These are phyloP conservation scores for Iris pallida DNA, from an alignment of 116 monocot species.

Conservation along the genomic window DNA sequence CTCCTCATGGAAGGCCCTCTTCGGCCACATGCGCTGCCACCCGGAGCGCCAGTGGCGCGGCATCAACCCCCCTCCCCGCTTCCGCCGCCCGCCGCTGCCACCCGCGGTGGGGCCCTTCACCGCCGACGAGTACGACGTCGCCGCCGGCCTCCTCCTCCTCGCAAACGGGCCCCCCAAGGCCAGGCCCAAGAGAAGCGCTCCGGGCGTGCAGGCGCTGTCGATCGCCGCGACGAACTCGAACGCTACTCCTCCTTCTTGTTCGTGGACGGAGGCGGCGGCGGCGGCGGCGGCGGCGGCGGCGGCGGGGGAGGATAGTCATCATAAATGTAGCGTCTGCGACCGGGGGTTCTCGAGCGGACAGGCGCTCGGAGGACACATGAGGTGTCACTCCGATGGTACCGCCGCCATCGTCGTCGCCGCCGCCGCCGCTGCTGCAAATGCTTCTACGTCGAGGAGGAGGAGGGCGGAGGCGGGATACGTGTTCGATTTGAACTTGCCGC, in stretches of 20 bases:
- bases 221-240: too few species aligned
- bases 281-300: background rate
- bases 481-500: conserved; percentile 6
- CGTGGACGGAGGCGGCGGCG: background rate
- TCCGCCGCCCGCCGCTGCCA: background rate
- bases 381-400: conserved; percentile 1
- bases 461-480: background rate
- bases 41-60: conserved; percentile 60
- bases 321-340: background rate
- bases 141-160: conserved; percentile 22
- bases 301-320: background rate
- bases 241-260: too few species aligned
- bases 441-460: background rate
- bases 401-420: too few species aligned
- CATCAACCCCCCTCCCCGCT: conserved; percentile 34
- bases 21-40: conserved; percentile 69
- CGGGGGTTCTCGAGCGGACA: conserved; percentile 10
- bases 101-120: background rate
- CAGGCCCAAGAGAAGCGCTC: background rate
- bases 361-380: conserved; percentile 18
- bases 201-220: too few species aligned
- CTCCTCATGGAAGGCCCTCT: conserved; percentile 51
- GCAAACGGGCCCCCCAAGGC: background rate
- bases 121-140: conserved; percentile 25
- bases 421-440: background rate